These are phyloP conservation scores for Sugiyamaella neomexicana DNA, from an alignment of 1,139 yeast species.

Conservation along the genomic window DNA sequence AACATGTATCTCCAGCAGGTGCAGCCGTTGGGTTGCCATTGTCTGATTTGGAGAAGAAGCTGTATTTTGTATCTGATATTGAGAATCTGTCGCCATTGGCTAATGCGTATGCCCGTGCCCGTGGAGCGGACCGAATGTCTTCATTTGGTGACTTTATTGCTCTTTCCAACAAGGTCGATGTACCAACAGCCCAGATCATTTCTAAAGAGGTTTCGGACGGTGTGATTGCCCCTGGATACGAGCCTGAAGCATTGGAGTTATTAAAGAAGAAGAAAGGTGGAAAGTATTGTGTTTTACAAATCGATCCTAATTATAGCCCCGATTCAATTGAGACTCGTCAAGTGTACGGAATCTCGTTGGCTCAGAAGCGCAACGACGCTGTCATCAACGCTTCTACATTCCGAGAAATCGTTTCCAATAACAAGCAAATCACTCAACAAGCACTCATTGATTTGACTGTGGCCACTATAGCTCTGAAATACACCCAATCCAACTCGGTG, in stretches of 20 bases:
- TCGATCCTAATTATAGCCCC: slow-evolving; percentile 91
- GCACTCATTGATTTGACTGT: slow-evolving; percentile 91
- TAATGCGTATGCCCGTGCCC: slow-evolving; percentile 97
- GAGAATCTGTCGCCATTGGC: slow-evolving; percentile 96
- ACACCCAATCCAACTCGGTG: slow-evolving; percentile 97
- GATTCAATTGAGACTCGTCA: slow-evolving; percentile 83
- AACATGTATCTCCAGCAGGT: slow-evolving; percentile 99
- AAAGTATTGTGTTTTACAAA: slow-evolving; percentile 92
- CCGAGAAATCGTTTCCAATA: slow-evolving; percentile 85
- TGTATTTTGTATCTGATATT: slow-evolving; percentile 91
- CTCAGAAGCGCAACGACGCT: slow-evolving; percentile 97
- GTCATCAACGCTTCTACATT: slow-evolving; percentile 84
- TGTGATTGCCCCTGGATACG: slow-evolving; percentile 96
- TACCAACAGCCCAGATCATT: slow-evolving; percentile 94
- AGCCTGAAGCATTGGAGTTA: slow-evolving; percentile 86
- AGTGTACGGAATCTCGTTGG: slow-evolving; percentile 91
- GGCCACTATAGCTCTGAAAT: slow-evolving; percentile 94
- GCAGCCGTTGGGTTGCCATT: slow-evolving; percentile 96
- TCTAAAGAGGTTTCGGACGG: slow-evolving; percentile 98
- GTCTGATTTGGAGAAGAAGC: slow-evolving; percentile 85
- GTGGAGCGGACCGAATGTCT: slow-evolving; percentile 99
- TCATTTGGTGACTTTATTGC: slow-evolving; percentile 99
- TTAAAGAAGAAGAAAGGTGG: slow-evolving; percentile 94
- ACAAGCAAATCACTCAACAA: slow-evolving; percentile 85
- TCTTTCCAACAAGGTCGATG: slow-evolving; percentile 90